A percentile compares a stretch with the other conserved stretches of the same genome.
phyloP scores from a whole-genome alignment of 768 basidiomycete genomes.

The Fomitopsis serialis region DNA sequence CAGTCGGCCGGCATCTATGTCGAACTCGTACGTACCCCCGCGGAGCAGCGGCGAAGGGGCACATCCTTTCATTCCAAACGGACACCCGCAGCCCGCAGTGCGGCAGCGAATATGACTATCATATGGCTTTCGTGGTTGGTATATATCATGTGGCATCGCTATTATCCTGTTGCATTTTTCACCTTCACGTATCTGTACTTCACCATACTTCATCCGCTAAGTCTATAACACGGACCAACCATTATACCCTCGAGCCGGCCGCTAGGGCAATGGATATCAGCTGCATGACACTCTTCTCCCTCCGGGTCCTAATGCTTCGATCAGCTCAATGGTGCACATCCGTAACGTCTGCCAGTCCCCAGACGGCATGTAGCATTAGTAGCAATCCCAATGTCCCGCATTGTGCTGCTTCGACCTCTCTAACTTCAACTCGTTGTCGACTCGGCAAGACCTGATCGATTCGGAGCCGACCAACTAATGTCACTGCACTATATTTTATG shows the following conservation, averaged over 20 bases:
- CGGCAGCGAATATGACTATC: slow-evolving; percentile 18
- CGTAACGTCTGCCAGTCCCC: background rate
- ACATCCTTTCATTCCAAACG: slow-evolving; percentile 18
- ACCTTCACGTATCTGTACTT: slow-evolving; percentile 18
- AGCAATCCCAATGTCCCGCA: background rate
- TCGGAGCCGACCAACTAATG: too few species aligned
- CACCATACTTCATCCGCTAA: slow-evolving; percentile 13
- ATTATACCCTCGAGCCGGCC: slow-evolving; percentile 16
- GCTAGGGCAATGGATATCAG: slow-evolving; percentile 13
- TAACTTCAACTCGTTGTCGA: too few species aligned
- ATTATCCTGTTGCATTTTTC: slow-evolving; percentile 4
- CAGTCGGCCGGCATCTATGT: slow-evolving; percentile 21
- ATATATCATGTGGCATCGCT: slow-evolving; percentile 9
- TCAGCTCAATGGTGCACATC: background rate
- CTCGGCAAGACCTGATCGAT: too few species aligned
- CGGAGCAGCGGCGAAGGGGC: slow-evolving; percentile 24
- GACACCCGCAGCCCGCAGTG: slow-evolving; percentile 18
- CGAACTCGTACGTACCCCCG: slow-evolving; percentile 21
- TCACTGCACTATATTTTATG: too few species aligned
- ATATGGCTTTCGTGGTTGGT: slow-evolving; percentile 5
- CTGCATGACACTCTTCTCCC: slow-evolving; percentile 3
- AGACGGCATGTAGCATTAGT: slow-evolving; percentile 2
- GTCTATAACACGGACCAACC: slow-evolving; percentile 17
- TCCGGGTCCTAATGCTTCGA: background rate
- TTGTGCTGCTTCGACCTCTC: background rate